Percentiles rank a stretch among this genome's conserved stretches.
Conservation (phyloP, 495 filamentous ascomycete genomes). For the Lentithecium fluviatile region DNA sequence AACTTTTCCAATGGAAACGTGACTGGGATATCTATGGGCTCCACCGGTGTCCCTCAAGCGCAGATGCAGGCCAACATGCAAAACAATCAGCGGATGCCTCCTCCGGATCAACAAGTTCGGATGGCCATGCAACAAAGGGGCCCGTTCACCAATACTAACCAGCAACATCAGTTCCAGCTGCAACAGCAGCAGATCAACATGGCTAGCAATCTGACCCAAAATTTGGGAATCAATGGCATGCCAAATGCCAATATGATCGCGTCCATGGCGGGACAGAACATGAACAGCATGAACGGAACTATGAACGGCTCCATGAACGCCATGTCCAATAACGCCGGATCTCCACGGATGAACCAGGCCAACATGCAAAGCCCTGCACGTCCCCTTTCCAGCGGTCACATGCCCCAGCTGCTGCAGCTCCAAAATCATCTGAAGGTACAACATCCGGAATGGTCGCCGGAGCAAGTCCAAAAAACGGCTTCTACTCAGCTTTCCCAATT, state of each 20-base stretch:
- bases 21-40: slow-evolving; percentile 55
- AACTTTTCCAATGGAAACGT: slow-evolving; percentile 51
- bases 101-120: slow-evolving; percentile 51
- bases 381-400: slow-evolving; percentile 40
- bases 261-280: slow-evolving; percentile 31
- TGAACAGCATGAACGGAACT: slow-evolving; percentile 34
- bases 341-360: slow-evolving; percentile 28
- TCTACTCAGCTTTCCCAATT: slow-evolving; percentile 33
- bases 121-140: slow-evolving; percentile 35
- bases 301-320: slow-evolving; percentile 30
- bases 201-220: slow-evolving; percentile 25
- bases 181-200: slow-evolving; percentile 39
- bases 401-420: slow-evolving; percentile 39
- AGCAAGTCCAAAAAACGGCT: slow-evolving; percentile 36
- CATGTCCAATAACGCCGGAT: slow-evolving; percentile 24
- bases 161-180: slow-evolving; percentile 39
- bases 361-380: slow-evolving; percentile 33
- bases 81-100: slow-evolving; percentile 59
- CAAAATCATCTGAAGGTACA: slow-evolving; percentile 35
- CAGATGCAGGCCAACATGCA: slow-evolving; percentile 64
- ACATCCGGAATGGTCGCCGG: slow-evolving; percentile 38
- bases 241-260: slow-evolving; percentile 37
- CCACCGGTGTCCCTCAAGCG: slow-evolving; percentile 69
- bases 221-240: slow-evolving; percentile 33
- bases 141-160: slow-evolving; percentile 30